Evolutionary conservation across 2,329 filamentous ascomycete species (phyloP).

Genomic region (Ophiostoma populinum): DNA sequence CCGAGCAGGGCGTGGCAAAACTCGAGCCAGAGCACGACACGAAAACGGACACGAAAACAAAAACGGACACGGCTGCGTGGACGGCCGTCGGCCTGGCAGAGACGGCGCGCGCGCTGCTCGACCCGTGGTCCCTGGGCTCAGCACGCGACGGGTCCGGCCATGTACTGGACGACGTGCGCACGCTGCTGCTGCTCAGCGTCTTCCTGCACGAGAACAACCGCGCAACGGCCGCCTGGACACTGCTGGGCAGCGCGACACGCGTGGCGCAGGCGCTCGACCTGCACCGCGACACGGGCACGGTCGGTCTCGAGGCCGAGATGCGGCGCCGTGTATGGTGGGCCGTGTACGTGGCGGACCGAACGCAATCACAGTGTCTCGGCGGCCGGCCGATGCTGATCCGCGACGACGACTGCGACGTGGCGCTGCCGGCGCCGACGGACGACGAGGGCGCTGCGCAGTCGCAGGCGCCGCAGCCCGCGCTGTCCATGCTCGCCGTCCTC

Average conservation of each 20-base stretch:
- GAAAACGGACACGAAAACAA: neutral
- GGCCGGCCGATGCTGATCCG: conserved; percentile 60
- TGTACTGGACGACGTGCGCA: conserved; percentile 51
- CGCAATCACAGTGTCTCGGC: conserved; percentile 63
- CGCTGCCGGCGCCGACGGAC: conserved; percentile 62
- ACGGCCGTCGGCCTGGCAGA: conserved; percentile 52
- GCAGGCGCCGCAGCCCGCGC: conserved; percentile 14
- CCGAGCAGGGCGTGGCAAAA: too few relatives aligned
- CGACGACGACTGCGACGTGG: conserved; percentile 74
- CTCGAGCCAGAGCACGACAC: conserved; percentile 27
- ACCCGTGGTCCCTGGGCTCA: conserved; percentile 43
- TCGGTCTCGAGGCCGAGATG: conserved; percentile 63
- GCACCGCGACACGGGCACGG: conserved; percentile 43
- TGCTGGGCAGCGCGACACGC: conserved; percentile 64
- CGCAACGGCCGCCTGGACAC: conserved; percentile 70
- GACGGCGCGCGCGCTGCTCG: conserved; percentile 48
- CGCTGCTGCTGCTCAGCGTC: conserved; percentile 55
- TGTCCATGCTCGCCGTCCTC: conserved; percentile 61
- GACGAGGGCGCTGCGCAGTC: conserved; percentile 73
- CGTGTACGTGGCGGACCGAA: conserved; percentile 74
- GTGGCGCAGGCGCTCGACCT: conserved; percentile 73
- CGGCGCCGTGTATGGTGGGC: conserved; percentile 85
- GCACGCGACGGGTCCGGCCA: conserved; percentile 30
- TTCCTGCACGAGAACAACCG: conserved; percentile 76
- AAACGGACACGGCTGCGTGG: neutral